phyloP scores from a whole-genome alignment of 192 early-diverging fungal species.

The Rhizophagus clarus region DNA sequence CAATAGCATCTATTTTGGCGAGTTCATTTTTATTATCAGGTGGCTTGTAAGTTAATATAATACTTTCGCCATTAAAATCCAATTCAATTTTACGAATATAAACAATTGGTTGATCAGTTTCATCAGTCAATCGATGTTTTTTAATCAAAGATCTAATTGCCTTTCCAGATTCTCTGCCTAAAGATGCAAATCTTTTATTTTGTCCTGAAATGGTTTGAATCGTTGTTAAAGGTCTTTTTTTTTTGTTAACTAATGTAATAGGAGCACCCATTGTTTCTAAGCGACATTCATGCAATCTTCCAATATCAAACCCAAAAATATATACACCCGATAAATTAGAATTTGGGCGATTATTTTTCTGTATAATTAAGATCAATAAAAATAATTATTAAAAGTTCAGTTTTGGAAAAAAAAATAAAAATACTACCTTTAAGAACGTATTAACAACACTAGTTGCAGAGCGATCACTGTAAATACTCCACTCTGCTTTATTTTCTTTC shows the following conservation, averaged over 20 bases:
- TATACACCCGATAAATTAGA: too few relatives aligned
- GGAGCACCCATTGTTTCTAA: not conserved
- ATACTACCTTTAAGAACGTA: too few relatives aligned
- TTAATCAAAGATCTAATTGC: not conserved
- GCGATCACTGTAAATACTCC: too few relatives aligned
- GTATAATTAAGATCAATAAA: too few relatives aligned
- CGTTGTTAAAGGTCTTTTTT: not conserved
- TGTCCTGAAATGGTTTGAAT: not conserved
- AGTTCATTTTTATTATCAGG: not conserved
- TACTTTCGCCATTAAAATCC: not conserved
- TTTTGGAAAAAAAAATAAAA: too few relatives aligned
- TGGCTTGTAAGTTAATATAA: not conserved
- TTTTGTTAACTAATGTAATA: not conserved
- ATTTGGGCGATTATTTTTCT: too few relatives aligned
- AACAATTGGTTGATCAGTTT: not conserved
- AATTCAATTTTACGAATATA: not conserved
- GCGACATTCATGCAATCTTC: too few relatives aligned
- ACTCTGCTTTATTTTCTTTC: too few relatives aligned
- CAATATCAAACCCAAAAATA: too few relatives aligned
- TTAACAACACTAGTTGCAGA: too few relatives aligned
- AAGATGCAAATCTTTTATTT: not conserved
- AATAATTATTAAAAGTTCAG: too few relatives aligned
- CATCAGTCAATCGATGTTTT: not conserved
- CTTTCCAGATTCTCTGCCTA: not conserved
- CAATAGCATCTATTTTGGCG: not conserved